phyloP scores from a whole-genome alignment of 225 moss, liverwort and hornwort genomes.

The Ulota crispa region DNA sequence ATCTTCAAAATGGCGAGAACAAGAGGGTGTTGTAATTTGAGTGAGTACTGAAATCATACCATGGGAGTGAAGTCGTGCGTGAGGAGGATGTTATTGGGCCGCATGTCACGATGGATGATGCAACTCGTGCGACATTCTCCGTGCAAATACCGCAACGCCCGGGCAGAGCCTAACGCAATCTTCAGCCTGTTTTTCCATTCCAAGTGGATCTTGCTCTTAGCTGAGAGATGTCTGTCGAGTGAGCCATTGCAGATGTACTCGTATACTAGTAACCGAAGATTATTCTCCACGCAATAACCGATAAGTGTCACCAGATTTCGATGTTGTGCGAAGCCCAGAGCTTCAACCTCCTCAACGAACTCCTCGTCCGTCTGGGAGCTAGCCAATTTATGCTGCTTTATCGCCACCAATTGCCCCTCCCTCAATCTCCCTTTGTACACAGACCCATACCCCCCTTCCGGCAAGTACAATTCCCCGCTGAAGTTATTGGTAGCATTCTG shows the following conservation, averaged over 20 bases:
- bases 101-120: constrained; percentile 60
- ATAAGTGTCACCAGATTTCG: constrained; percentile 72
- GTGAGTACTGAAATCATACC: constrained; percentile 21
- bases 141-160: constrained; percentile 47
- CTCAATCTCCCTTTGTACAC: constrained; percentile 58
- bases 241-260: constrained; percentile 78
- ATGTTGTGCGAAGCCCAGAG: constrained; percentile 65
- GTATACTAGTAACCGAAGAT: constrained; percentile 57
- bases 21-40: neutral
- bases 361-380: constrained; percentile 61
- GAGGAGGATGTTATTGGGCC: constrained; percentile 56
- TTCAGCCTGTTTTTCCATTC: constrained; percentile 39
- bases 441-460: constrained; percentile 63
- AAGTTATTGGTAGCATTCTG: constrained; percentile 56
- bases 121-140: constrained; percentile 58
- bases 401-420: constrained; percentile 63
- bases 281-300: constrained; percentile 61
- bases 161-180: constrained; percentile 42
- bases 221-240: constrained; percentile 63
- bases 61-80: constrained; percentile 61
- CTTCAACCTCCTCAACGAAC: constrained; percentile 54
- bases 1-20: neutral
- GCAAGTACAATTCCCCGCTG: constrained; percentile 51
- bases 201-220: constrained; percentile 33
- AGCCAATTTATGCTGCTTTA: constrained; percentile 67